phyloP scores from a whole-genome alignment of 2,329 filamentous ascomycete genomes.

The Phialemonium atrogriseum region DNA sequence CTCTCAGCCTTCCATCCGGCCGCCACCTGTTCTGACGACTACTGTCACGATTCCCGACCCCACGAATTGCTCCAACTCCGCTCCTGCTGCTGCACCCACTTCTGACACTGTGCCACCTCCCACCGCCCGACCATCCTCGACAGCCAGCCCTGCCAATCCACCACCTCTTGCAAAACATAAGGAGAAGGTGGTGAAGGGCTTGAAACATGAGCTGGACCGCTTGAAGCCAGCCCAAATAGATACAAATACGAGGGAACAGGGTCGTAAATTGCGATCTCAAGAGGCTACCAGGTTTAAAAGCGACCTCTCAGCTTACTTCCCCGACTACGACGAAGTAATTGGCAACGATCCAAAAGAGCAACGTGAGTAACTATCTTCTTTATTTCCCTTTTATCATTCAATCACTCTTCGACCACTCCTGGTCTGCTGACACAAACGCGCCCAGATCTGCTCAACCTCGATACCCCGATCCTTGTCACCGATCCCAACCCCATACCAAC shows the following conservation, averaged over 20 bases:
- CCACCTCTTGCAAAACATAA: constrained; percentile 38
- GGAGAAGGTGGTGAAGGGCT: constrained; percentile 52
- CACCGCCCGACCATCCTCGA: constrained; percentile 11
- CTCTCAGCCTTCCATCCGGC: constrained; percentile 4
- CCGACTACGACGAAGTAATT: constrained; percentile 90
- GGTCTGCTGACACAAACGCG: neutral
- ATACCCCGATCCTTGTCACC: constrained; percentile 65
- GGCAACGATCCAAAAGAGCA: constrained; percentile 73
- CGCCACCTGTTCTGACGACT: no score
- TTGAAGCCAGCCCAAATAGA: constrained; percentile 36
- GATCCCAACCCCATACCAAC: constrained; percentile 37
- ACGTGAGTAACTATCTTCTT: constrained; percentile 44
- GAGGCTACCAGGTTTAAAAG: constrained; percentile 83
- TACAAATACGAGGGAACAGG: constrained; percentile 47
- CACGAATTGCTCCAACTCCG: neutral
- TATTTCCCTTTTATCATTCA: neutral
- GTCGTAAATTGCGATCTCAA: constrained; percentile 75
- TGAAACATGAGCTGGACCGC: constrained; percentile 51
- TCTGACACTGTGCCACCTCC: constrained; percentile 6
- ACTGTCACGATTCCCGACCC: constrained; percentile 6
- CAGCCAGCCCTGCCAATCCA: constrained; percentile 8
- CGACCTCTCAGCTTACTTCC: constrained; percentile 83
- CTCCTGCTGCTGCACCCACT: constrained; percentile 4
- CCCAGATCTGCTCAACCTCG: constrained; percentile 61
- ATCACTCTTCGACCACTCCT: constrained; percentile 1